phyloP scores from a whole-genome alignment of 768 basidiomycete genomes.

The Tricholoma sp. region DNA sequence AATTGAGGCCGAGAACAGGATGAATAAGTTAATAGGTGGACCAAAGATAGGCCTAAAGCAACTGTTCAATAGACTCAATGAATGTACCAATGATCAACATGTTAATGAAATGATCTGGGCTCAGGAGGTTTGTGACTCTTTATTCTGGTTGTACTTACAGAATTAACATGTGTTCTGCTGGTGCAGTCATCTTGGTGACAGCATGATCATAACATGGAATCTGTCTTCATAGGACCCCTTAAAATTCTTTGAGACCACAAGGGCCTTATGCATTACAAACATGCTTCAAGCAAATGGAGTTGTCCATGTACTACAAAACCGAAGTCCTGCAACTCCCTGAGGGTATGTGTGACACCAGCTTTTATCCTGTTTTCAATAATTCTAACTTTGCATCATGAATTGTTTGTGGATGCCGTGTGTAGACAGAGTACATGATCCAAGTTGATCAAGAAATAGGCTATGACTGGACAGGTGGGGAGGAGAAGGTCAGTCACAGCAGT shows the following conservation, averaged over 20 bases:
- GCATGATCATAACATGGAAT: constrained; percentile 22
- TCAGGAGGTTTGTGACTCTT: too few relatives aligned
- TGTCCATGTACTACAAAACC: constrained; percentile 23
- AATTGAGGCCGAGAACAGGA: constrained; percentile 22
- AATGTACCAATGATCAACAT: too few relatives aligned
- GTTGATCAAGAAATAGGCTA: too few relatives aligned
- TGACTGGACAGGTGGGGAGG: too few relatives aligned
- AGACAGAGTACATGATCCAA: too few relatives aligned
- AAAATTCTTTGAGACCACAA: constrained; percentile 17
- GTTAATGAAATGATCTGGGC: too few relatives aligned
- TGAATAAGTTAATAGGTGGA: too few relatives aligned
- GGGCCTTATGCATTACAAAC: constrained; percentile 26
- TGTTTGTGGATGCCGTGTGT: too few relatives aligned
- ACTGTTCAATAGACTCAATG: constrained; percentile 18
- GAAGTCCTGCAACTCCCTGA: constrained; percentile 20
- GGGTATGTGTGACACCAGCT: constrained; percentile 11
- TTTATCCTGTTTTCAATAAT: too few relatives aligned
- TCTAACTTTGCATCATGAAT: too few relatives aligned
- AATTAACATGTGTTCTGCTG: constrained; percentile 17
- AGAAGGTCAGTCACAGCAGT: too few relatives aligned
- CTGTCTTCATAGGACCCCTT: constrained; percentile 21
- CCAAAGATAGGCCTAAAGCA: constrained; percentile 18
- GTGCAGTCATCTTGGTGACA: constrained; percentile 23
- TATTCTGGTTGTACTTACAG: too few relatives aligned
- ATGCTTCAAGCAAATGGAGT: constrained; percentile 25